Evolutionary conservation across 129 eudicot species (phyloP), one percentile per base, ranked within the genome.

Genomic region (Cynara cardunculus): DNA sequence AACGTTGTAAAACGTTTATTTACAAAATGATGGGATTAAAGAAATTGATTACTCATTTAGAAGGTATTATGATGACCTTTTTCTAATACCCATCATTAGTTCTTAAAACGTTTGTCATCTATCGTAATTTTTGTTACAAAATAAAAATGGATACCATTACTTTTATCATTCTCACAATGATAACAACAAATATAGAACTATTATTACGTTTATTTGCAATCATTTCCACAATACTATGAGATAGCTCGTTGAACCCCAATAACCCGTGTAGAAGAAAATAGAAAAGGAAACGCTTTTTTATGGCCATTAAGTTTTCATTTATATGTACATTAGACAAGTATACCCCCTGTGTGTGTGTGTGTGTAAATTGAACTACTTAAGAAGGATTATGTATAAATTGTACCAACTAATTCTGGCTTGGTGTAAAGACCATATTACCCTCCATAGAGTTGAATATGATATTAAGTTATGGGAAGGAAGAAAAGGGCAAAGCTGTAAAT

Each of bases 181-280:
- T 76, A 19, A 32, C 46, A 25, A 30, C 34, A 21, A 30, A 77
- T 77, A 77, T 65, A 65, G 16, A 77, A 21, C 16, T 35, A 28
- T 82, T 74, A 16, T 12, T 66, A 25, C 37, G 27, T 18, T 14
- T 68, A 69, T 53, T 69, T 80, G 41, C 84, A 72, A 72, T 61
- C 78, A 61, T 80, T 64, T 72, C 28, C 73, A 61, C 73, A 7
- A 72, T 27, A 72, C 25, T 34, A 25, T 3, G 35, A 30, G 66
- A 14, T 37, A 22, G 27, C 44, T 41, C 25, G 7, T 39, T 16
- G 21, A 78, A 39, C 67, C 21, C 30, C 34, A 69, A 56, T 56
- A 76, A 59, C 18, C 62, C 12, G 7, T 61, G 18, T 49, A n/a
- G 7, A 28, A 16, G 5, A 14, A 74, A 26, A 72, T 21, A 16